Base-by-base conservation (phyloP, 2,329 filamentous ascomycete species). In the Verticillium albo-atrum region DNA sequence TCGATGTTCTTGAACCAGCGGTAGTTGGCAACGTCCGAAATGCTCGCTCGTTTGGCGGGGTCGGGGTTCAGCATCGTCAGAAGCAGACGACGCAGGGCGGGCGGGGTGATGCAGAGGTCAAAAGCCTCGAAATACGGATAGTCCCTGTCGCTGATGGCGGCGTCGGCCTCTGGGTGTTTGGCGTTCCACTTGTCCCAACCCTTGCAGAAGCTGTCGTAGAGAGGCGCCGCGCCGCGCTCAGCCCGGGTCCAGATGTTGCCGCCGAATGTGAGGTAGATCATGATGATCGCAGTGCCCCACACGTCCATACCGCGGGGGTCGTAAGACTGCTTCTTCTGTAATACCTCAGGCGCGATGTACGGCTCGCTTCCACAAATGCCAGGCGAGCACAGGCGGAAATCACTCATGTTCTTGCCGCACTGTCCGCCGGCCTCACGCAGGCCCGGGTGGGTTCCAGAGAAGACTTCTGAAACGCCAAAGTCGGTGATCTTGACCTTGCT, bases 401-500 rank as follows among this genome's bases (percentile, higher is more conserved):
- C 85, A 28, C 82, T 82, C 85, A 93, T 91, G 64, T 88, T 84
- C 68, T 84, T 83, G 54, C 89, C 90, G 72, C 89, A 93, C 68
- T 89, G 82, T 58, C 90, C 89, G 56, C 86, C 86, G 14, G 89
- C 84, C 67, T 89, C 85, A 61, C 89, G 83, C 47, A 92, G 76
- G 30, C 91, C 92, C 0, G 91, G 92, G 72, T 96, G 91, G 56
- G 88, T 87, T 42, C 91, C 92, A 58, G 82, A 85, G 70, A 96
- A 96, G 20, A 96, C 89, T 70, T 95, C 91, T 0, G 91, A 92
- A 15, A 94, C 90, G 57, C 92, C 92, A 75, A 97, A 96, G 72
- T 97, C 92, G 55, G 91, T 92, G 61, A 97, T 93, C 76, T 96
- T 96, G 59, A 96, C 80, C 71, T 91, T 89, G 69, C 91, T 91